These are phyloP conservation scores for Trichothecium sympodiale DNA, from an alignment of 2,329 filamentous ascomycete genomes.

Conservation along the genomic window DNA sequence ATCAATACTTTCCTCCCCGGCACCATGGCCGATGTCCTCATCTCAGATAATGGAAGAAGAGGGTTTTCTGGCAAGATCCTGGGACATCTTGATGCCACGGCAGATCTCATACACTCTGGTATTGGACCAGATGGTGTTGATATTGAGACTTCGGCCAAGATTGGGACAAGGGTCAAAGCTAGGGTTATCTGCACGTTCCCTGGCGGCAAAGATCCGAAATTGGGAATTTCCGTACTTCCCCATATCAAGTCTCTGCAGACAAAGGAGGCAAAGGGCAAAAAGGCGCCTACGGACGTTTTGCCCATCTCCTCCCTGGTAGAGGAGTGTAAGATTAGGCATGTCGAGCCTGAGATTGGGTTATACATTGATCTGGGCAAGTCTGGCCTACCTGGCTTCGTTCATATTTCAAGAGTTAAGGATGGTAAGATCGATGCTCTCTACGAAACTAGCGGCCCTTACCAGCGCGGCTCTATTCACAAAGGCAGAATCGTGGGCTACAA, in stretches of 20 bases:
- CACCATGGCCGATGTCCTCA: constrained; percentile 74
- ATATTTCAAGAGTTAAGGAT: constrained; percentile 88
- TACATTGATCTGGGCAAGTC: constrained; percentile 57
- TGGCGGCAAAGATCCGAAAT: constrained; percentile 63
- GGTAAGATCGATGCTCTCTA: constrained; percentile 78
- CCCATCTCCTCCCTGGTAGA: constrained; percentile 68
- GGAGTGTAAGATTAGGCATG: constrained; percentile 66
- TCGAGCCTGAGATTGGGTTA: constrained; percentile 70
- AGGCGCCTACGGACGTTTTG: constrained; percentile 45
- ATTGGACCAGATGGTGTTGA: constrained; percentile 58
- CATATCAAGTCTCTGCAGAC: constrained; percentile 58
- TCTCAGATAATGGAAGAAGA: constrained; percentile 61
- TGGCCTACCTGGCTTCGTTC: constrained; percentile 75
- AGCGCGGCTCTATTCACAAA: constrained; percentile 65
- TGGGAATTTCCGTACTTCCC: constrained; percentile 82
- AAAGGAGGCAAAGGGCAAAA: constrained; percentile 29
- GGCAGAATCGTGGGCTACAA: constrained; percentile 82
- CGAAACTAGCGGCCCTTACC: constrained; percentile 65
- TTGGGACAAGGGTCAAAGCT: constrained; percentile 73
- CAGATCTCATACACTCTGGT: constrained; percentile 83
- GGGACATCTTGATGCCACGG: constrained; percentile 82
- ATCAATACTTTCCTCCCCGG: constrained; percentile 87
- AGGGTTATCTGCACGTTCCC: constrained; percentile 85
- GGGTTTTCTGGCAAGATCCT: constrained; percentile 87
- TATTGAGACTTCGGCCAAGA: constrained; percentile 67